Evolutionary conservation across 2,329 filamentous ascomycete species (phyloP), one percentile per base, ranked within the genome.

Genomic region (Sporothrix brasiliensis): DNA sequence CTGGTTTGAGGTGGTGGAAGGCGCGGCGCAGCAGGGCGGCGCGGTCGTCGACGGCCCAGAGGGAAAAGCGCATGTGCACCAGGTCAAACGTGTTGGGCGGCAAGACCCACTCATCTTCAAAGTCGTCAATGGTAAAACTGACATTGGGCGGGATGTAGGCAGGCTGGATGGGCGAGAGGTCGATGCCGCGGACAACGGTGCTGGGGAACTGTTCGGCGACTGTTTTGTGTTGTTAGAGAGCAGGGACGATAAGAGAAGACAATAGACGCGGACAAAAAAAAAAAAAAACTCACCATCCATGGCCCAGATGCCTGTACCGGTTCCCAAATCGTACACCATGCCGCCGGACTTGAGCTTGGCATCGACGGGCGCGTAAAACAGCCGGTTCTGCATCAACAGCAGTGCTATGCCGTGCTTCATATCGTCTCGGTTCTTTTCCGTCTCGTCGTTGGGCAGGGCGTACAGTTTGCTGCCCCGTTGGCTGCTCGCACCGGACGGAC

Each of bases 81-180:
- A 79, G 84, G 73, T 86, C 84, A 69, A 84, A 84, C 19, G 79
- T 77, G 72, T 82, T 77, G 4, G 82, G 80, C 6, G 79, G 77
- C 69, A 84, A 81, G 3, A 81, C 79, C 84, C 84, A 86, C 19
- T 84, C 83, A 21, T 82, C 82, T 71, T 86, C 84, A 67, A 86
- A 82, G 73, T 86, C 84, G 75, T 85, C 84, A 52, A 86, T 81
- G 30, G 83, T 80, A 72, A 86, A 86, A 30, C 81, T 79, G n/a
- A 83, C 82, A 69, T 86, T 86, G 67, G 82, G 79, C 1, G 84
- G 84, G 0, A 86, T 83, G 75, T 81, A 84, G 63, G 81, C 81
- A 0, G 84, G 84, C 67, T 86, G 84, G 53, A 86, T 86, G 0
- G 83, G 84, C 1, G 84, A 86, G 2, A 86, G 76, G 72, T 86